Conservation (phyloP, 495 filamentous ascomycete genomes). For the Penicillium longicatenatum region DNA sequence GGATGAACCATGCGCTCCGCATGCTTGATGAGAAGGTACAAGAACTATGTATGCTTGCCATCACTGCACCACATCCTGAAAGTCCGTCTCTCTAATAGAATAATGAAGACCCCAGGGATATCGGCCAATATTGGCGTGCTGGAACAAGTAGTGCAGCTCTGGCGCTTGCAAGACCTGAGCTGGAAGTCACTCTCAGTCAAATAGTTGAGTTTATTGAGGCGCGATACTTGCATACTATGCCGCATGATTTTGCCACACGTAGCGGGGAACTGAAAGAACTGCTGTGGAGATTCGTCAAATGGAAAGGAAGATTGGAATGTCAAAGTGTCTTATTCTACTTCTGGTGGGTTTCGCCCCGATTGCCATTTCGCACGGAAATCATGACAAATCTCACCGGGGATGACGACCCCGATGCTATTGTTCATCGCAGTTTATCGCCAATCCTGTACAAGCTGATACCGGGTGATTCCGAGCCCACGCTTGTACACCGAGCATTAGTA, state of each 20-base stretch:
- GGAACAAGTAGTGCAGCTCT: conserved; percentile 12
- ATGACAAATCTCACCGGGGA: conserved; percentile 12
- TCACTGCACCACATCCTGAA: neutral
- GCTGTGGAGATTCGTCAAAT: conserved; percentile 11
- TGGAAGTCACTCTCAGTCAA: neutral
- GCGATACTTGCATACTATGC: neutral
- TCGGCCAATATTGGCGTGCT: conserved; percentile 19
- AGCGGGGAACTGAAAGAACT: conserved; percentile 8
- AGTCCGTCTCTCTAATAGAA: neutral
- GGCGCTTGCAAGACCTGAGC: neutral
- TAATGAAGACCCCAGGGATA: conserved; percentile 6
- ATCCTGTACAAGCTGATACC: conserved; percentile 4
- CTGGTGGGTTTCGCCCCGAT: conserved; percentile 7
- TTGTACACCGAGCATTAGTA: conserved; percentile 18
- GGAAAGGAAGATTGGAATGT: conserved; percentile 26
- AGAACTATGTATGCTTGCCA: neutral
- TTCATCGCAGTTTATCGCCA: conserved; percentile 17
- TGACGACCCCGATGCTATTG: neutral
- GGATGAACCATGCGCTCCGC: neutral
- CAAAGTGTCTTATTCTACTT: conserved; percentile 23
- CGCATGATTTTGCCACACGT: neutral
- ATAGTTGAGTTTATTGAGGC: neutral
- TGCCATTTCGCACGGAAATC: conserved; percentile 3
- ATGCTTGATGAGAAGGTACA: conserved; percentile 5
- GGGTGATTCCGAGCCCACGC: neutral